Evolutionary conservation across 2,329 filamentous ascomycete species (phyloP).

Genomic region (Fusarium nelsonii): DNA sequence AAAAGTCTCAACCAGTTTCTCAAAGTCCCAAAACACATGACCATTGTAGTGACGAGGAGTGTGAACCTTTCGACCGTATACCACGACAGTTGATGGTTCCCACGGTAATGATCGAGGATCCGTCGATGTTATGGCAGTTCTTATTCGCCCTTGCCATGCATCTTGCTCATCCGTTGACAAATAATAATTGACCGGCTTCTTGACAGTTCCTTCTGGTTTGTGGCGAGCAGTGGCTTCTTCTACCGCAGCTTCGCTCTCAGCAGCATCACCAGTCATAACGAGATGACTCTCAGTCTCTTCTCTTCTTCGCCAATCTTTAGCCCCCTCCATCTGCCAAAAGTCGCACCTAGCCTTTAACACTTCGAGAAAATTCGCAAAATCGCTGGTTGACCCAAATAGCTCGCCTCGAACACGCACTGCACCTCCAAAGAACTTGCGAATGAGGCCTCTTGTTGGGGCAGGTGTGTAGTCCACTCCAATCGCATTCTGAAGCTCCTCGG

Average conservation of each 20-base stretch:
- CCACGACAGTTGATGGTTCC: constrained; percentile 59
- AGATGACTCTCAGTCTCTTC: constrained; percentile 54
- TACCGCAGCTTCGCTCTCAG: background rate
- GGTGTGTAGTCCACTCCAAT: constrained; percentile 76
- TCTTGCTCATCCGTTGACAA: constrained; percentile 48
- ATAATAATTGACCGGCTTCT: constrained; percentile 51
- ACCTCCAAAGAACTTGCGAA: constrained; percentile 62
- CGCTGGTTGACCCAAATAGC: constrained; percentile 71
- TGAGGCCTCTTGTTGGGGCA: constrained; percentile 65
- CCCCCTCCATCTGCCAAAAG: constrained; percentile 85
- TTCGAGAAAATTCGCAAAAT: constrained; percentile 81
- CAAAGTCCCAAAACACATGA: constrained; percentile 74
- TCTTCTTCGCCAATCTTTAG: constrained; percentile 75
- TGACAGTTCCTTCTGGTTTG: constrained; percentile 32
- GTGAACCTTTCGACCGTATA: constrained; percentile 73
- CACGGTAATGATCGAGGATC: constrained; percentile 51
- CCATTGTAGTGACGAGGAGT: constrained; percentile 71
- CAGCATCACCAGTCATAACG: background rate
- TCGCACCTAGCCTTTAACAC: constrained; percentile 83
- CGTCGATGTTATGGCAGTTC: constrained; percentile 44
- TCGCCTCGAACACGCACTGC: constrained; percentile 57
- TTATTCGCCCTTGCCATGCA: constrained; percentile 46
- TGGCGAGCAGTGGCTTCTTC: constrained; percentile 16
- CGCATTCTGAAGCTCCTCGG: constrained; percentile 82
- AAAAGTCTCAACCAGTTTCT: constrained; percentile 74